Evolutionary conservation across 2,329 filamentous ascomycete species (phyloP), one percentile per base, ranked within the genome.

Genomic region (Cordyceps pruinosa): DNA sequence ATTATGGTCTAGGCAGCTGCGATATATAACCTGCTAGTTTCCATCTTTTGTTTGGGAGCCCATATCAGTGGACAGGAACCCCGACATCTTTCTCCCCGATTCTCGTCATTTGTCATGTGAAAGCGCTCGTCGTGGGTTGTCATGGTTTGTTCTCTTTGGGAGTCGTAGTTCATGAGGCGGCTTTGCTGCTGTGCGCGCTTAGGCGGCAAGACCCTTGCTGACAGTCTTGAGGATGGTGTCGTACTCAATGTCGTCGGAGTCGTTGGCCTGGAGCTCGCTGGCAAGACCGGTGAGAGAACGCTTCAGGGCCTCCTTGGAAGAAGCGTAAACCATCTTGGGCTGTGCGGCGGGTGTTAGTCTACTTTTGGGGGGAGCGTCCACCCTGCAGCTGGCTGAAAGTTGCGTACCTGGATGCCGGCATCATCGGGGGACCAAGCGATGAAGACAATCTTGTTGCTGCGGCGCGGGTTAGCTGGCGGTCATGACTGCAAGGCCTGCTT

Each of bases 311-410:
- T 92, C 88, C 79, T 93, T 94, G 74, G 89, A 94, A 53, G 89
- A 89, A 66, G 89, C 88, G 80, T 93, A 94, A 73, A 91, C 82
- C 89, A 94, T 94, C 81, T 91, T 91, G 75, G 87, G 81, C 89
- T 91, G 64, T 58, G 19, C 30, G 47, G 17, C 21, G 4, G 23
- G 39, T 57, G 63, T 60, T 26, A 55, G 32, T 56, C 23, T 35
- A 13, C 5, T 25, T 32, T 4, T 17, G 30, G n/a, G n/a, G n/a
- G n/a, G n/a, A n/a, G 32, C 5, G 15, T n/a, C 10, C 25, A 26
- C 6, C 34, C 32, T 13, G 12, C 39, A 4, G 28, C 17, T 39
- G 10, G 23, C 10, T 17, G 3, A 4, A 15, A 9, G 15, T n/a
- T 17, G 7, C 83, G 73, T 71, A 91, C 89, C 80, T 87, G 86